Conservation (phyloP, 2,329 filamentous ascomycete genomes). For the Verticillium isaacii region DNA sequence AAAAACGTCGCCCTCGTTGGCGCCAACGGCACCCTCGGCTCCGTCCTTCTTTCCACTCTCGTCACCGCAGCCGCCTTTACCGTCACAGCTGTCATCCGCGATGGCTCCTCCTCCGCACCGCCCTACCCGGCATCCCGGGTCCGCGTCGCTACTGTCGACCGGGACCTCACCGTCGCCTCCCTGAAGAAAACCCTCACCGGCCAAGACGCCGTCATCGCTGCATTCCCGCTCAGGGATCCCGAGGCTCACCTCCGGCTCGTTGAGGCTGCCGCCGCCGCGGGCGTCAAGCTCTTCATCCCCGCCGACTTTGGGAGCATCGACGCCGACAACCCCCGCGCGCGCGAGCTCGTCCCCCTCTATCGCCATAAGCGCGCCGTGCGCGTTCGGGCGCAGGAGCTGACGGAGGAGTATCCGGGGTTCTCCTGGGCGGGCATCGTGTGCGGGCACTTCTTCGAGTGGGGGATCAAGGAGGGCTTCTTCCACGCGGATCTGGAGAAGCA, state of each 20-base stretch:
- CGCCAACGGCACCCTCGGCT: constrained; percentile 30
- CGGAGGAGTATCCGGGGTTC: constrained; percentile 18
- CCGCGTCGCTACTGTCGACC: constrained; percentile 19
- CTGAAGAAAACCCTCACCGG: constrained; percentile 24
- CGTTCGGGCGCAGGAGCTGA: constrained; percentile 20
- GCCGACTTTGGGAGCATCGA: constrained; percentile 37
- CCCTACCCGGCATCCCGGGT: constrained; percentile 12
- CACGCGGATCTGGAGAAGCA: constrained; percentile 25
- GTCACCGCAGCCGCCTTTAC: constrained; percentile 20
- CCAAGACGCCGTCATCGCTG: constrained; percentile 30
- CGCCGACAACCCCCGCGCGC: constrained; percentile 24
- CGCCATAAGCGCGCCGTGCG: constrained; percentile 27
- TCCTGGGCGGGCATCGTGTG: constrained; percentile 31
- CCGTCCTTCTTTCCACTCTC: constrained; percentile 24
- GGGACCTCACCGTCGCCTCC: constrained; percentile 21
- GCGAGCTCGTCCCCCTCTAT: constrained; percentile 30
- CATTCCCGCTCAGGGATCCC: constrained; percentile 23
- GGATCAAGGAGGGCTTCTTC: constrained; percentile 27
- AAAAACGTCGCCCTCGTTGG: constrained; percentile 31
- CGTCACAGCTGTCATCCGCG: constrained; percentile 27
- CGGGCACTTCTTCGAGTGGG: constrained; percentile 38
- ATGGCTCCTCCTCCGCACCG: constrained; percentile 22
- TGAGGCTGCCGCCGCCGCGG: constrained; percentile 28
- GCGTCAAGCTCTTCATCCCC: constrained; percentile 31
- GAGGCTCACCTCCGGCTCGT: constrained; percentile 28